Conservation (phyloP, 768 basidiomycete species). For the Termitomyces sp. region DNA sequence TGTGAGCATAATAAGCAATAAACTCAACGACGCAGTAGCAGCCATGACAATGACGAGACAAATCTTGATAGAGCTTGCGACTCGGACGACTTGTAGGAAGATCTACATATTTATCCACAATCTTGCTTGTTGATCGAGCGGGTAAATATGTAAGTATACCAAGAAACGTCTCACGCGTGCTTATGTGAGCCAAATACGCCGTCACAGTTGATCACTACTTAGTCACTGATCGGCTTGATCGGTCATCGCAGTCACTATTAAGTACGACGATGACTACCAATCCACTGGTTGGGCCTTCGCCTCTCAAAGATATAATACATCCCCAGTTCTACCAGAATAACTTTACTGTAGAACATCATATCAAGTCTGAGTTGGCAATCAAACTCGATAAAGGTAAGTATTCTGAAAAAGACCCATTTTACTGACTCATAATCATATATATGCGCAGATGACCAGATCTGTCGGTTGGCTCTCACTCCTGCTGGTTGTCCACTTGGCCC, state of each 20-base stretch:
- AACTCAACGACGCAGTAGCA: too few relatives aligned
- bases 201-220: too few relatives aligned
- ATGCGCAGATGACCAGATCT: conserved; percentile 86
- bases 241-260: neutral
- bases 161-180: too few relatives aligned
- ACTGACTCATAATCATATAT: conserved; percentile 1
- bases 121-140: too few relatives aligned
- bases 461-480: conserved; percentile 76
- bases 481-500: conserved; percentile 90
- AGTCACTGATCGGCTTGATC: neutral
- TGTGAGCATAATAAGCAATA: too few relatives aligned
- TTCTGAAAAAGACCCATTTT: neutral
- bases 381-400: conserved; percentile 88
- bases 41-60: too few relatives aligned
- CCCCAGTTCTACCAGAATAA: conserved; percentile 96
- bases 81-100: too few relatives aligned
- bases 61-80: too few relatives aligned
- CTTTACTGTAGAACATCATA: conserved; percentile 74
- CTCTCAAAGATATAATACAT: conserved; percentile 67
- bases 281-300: conserved; percentile 56
- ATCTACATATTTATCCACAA: too few relatives aligned
- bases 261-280: conserved; percentile 26
- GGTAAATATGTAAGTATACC: too few relatives aligned
- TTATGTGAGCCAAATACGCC: too few relatives aligned
- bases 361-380: conserved; percentile 79